phyloP scores from a whole-genome alignment of 2,329 filamentous ascomycete genomes.

The Stylonectria norvegica region DNA sequence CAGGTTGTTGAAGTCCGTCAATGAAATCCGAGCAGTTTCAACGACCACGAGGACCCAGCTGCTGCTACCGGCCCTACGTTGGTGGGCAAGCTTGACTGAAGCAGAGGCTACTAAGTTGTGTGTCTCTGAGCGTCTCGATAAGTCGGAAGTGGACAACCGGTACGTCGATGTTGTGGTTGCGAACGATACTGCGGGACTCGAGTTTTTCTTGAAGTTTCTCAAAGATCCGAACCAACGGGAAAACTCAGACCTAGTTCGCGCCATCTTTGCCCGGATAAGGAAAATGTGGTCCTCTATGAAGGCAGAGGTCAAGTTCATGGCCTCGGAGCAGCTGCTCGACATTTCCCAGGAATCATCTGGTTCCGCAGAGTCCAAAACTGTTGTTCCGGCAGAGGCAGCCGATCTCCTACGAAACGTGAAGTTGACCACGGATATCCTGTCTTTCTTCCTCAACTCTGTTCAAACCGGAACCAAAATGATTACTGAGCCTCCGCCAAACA shows the following conservation, averaged over 20 bases:
- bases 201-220: slow-evolving; percentile 48
- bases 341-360: slow-evolving; percentile 48
- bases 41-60: slow-evolving; percentile 66
- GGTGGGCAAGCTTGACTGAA: slow-evolving; percentile 60
- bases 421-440: slow-evolving; percentile 70
- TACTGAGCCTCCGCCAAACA: slow-evolving; percentile 68
- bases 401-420: slow-evolving; percentile 70
- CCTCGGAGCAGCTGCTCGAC: slow-evolving; percentile 61
- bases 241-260: slow-evolving; percentile 53
- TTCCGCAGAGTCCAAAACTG: slow-evolving; percentile 31
- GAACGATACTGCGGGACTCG: slow-evolving; percentile 51
- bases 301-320: slow-evolving; percentile 54
- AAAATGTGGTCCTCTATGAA: slow-evolving; percentile 73
- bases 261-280: slow-evolving; percentile 66
- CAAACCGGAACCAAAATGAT: slow-evolving; percentile 71
- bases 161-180: slow-evolving; percentile 52
- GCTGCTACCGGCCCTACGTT: slow-evolving; percentile 69
- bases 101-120: slow-evolving; percentile 46
- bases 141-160: slow-evolving; percentile 38
- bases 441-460: slow-evolving; percentile 69
- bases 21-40: slow-evolving; percentile 69
- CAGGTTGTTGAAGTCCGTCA: slow-evolving; percentile 67
- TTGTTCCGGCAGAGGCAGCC: slow-evolving; percentile 57
- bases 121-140: slow-evolving; percentile 40
- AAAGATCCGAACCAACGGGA: slow-evolving; percentile 38